phyloP scores from a whole-genome alignment of 441 rosid species.

The Pelargonium myrrhifolium region DNA sequence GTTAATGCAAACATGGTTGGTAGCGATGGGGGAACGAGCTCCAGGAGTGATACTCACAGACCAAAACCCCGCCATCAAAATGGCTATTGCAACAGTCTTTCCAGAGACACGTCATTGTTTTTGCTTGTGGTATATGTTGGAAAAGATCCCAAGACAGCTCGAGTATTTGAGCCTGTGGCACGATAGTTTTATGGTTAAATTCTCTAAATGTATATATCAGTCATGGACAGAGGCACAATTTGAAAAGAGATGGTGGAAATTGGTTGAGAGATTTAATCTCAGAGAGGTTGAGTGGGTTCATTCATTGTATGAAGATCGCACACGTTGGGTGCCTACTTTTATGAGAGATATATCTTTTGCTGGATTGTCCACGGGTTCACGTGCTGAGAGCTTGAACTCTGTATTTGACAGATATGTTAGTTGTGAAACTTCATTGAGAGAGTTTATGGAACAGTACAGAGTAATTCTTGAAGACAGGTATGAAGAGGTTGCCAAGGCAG shows the following conservation, averaged over 20 bases:
- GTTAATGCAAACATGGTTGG: constrained; percentile 39
- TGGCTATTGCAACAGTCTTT: constrained; percentile 47
- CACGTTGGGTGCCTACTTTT: constrained; percentile 49
- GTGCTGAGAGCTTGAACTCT: constrained; percentile 38
- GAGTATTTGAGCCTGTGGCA: constrained; percentile 34
- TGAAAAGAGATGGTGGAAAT: constrained; percentile 57
- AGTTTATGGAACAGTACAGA: constrained; percentile 48
- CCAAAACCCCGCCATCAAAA: constrained; percentile 45
- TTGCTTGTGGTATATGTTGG: constrained; percentile 55
- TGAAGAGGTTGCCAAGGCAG: constrained; percentile 66
- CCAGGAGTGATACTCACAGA: constrained; percentile 54
- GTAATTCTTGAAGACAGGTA: constrained; percentile 40
- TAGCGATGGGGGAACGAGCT: constrained; percentile 55
- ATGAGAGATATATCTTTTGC: constrained; percentile 46
- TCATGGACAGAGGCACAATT: constrained; percentile 42
- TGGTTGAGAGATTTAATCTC: constrained; percentile 39
- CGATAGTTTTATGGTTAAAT: constrained; percentile 35
- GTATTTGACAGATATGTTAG: constrained; percentile 50
- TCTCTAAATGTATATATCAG: constrained; percentile 39
- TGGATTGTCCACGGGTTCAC: constrained; percentile 50
- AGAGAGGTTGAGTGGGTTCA: constrained; percentile 45
- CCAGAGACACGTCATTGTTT: constrained; percentile 50
- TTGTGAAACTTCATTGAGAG: constrained; percentile 49
- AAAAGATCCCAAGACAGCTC: constrained; percentile 55
- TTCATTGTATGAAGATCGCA: constrained; percentile 46